phyloP scores from a whole-genome alignment of 164 flowering plant genomes.

The grape (Vitis vinifera) region ASM3070453v1 NC_081815.1:6614001-6614500 shows the following conservation, averaged over 20 bases:
- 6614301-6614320: background rate
- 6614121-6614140: background rate
- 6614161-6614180: background rate
- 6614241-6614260: background rate
- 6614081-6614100: background rate
- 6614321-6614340: constrained; percentile 11
- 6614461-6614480: constrained; percentile 5
- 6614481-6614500: constrained; percentile 13
- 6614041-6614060: background rate
- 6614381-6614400: no score
- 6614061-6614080: background rate
- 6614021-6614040: background rate
- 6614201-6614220: background rate
- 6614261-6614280: background rate
- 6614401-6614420: background rate
- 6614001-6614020: background rate
- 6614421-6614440: constrained; percentile 13
- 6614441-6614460: constrained; percentile 5
- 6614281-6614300: background rate
- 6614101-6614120: background rate
- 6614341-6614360: constrained; percentile 1
- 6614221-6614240: no score
- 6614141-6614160: background rate
- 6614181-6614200: background rate
- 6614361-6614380: background rate